phyloP scores from a whole-genome alignment of 2,329 filamentous ascomycete species.

The Sphaerulina populicola region DNA sequence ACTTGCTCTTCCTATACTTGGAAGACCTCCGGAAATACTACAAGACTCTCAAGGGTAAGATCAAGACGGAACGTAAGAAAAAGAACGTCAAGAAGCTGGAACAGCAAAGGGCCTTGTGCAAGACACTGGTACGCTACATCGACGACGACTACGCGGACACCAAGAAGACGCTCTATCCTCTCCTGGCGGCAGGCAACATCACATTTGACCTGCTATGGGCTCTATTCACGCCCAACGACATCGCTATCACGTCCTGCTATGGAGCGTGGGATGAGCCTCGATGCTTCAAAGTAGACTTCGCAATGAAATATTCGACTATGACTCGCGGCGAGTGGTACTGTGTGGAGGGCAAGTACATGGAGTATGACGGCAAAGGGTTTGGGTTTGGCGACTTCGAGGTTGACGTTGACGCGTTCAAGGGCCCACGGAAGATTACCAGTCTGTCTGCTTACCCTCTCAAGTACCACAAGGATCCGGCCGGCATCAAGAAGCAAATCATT shows the following conservation, averaged over 20 bases:
- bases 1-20: constrained; percentile 54
- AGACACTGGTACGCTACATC: constrained; percentile 66
- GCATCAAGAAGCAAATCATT: constrained; percentile 58
- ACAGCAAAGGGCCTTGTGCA: constrained; percentile 57
- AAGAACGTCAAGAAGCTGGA: constrained; percentile 53
- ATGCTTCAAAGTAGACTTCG: constrained; percentile 72
- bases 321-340: constrained; percentile 67
- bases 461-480: constrained; percentile 66
- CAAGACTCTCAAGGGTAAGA: constrained; percentile 53
- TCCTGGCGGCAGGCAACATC: constrained; percentile 73
- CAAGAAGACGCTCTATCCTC: constrained; percentile 71
- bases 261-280: constrained; percentile 67
- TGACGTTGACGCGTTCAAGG: constrained; percentile 68
- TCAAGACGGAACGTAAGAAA: constrained; percentile 52
- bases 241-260: constrained; percentile 69
- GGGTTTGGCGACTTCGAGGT: constrained; percentile 64
- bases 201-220: constrained; percentile 87
- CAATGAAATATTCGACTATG: constrained; percentile 60
- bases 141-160: constrained; percentile 70
- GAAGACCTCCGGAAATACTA: constrained; percentile 60
- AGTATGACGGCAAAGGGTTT: constrained; percentile 81
- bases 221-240: constrained; percentile 76
- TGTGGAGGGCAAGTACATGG: constrained; percentile 70
- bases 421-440: constrained; percentile 71
- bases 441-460: constrained; percentile 67